Percentiles rank a stretch among this genome's conserved stretches.
Conservation (phyloP, 2,329 filamentous ascomycete species). For the Alternaria sp. region DNA sequence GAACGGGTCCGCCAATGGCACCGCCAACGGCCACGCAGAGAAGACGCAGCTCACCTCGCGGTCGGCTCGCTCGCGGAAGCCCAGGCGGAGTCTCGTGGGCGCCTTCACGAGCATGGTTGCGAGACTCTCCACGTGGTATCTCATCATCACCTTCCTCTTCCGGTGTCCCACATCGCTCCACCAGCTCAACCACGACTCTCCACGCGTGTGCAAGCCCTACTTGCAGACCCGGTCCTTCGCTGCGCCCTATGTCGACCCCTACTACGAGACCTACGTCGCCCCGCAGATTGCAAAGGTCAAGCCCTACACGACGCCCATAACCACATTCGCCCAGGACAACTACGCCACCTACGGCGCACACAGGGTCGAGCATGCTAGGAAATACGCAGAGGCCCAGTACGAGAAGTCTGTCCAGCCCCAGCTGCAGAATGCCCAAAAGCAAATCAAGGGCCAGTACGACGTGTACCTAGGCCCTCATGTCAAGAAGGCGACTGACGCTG, state of each 20-base stretch:
- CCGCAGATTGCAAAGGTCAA: conserved; percentile 78
- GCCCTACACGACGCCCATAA: conserved; percentile 76
- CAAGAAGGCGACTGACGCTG: conserved; percentile 61
- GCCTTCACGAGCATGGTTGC: conserved; percentile 42
- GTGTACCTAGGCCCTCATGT: conserved; percentile 76
- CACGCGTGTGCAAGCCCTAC: conserved; percentile 83
- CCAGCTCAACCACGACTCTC: conserved; percentile 71
- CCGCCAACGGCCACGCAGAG: conserved; percentile 36
- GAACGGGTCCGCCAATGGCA: conserved; percentile 34
- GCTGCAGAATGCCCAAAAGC: conserved; percentile 67
- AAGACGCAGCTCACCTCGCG: conserved; percentile 31
- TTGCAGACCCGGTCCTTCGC: conserved; percentile 69
- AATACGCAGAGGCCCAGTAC: conserved; percentile 76
- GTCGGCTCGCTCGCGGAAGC: conserved; percentile 21
- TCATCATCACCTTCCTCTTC: conserved; percentile 79
- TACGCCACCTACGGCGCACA: conserved; percentile 77
- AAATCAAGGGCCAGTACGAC: conserved; percentile 71
- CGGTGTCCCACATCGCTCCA: conserved; percentile 76
- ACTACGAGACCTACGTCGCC: conserved; percentile 83
- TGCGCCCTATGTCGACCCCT: conserved; percentile 78
- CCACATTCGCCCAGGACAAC: conserved; percentile 65
- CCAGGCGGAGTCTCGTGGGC: conserved; percentile 28
- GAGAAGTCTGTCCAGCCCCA: conserved; percentile 77
- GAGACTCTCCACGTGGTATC: conserved; percentile 79
- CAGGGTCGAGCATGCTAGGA: conserved; percentile 69